Conservation (phyloP, 148 eudicot genomes). For the Arbutus unedo region DNA sequence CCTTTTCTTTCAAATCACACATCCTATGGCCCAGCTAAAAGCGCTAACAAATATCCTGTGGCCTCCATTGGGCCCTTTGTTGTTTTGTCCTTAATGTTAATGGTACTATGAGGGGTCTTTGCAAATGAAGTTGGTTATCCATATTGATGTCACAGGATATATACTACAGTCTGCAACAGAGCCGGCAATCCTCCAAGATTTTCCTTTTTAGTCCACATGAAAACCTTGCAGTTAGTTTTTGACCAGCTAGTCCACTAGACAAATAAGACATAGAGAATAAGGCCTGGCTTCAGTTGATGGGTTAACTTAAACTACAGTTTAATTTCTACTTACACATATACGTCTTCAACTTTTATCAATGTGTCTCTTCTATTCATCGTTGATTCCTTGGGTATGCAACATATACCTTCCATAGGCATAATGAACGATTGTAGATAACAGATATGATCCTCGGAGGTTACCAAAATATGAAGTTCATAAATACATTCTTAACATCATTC, state of each 20-base stretch:
- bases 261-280: neutral
- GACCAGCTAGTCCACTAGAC: neutral
- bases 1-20: neutral
- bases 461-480: neutral
- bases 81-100: neutral
- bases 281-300: neutral
- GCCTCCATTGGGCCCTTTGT: neutral
- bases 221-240: neutral
- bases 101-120: neutral
- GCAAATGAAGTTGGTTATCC: neutral
- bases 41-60: neutral
- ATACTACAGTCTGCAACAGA: neutral
- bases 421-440: neutral
- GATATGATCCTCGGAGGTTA: neutral
- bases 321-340: neutral
- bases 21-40: neutral
- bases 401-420: neutral
- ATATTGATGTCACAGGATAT: neutral
- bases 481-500: neutral
- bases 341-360: neutral
- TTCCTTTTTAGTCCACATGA: neutral
- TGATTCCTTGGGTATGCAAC: neutral
- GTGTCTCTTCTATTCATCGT: neutral
- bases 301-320: neutral
- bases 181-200: neutral